phyloP scores from a whole-genome alignment of 768 basidiomycete genomes.

The Kwoniella pini region DNA sequence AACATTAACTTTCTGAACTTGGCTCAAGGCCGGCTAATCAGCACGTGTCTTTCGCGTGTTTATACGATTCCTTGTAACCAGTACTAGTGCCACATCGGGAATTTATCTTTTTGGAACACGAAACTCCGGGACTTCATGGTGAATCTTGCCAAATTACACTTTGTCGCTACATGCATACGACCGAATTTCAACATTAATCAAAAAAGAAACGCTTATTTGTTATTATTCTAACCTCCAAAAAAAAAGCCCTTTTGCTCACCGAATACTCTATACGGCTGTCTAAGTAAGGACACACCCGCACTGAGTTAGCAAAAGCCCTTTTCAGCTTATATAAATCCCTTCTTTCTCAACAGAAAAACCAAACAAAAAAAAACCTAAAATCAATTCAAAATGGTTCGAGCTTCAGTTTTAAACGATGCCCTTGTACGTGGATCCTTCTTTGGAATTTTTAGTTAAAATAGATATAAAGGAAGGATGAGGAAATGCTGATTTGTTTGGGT shows the following conservation, averaged over 20 bases:
- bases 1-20: too few relatives aligned
- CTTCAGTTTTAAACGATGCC: constrained; percentile 56
- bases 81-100: constrained; percentile 23
- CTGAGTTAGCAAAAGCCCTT: constrained; percentile 43
- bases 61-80: neutral
- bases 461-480: too few relatives aligned
- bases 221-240: neutral
- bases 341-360: constrained; percentile 9
- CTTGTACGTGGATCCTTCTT: constrained; percentile 36
- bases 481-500: neutral
- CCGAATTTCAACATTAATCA: neutral
- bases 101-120: neutral
- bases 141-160: constrained; percentile 10
- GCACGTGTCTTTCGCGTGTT: neutral
- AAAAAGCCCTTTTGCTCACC: constrained; percentile 26
- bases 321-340: constrained; percentile 16
- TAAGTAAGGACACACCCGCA: constrained; percentile 52
- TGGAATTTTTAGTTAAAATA: neutral
- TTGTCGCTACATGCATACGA: constrained; percentile 2
- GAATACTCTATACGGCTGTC: constrained; percentile 53
- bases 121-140: constrained; percentile 17
- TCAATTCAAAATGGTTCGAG: constrained; percentile 57
- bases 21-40: too few relatives aligned
- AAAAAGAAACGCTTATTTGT: neutral
- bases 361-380: constrained; percentile 21